phyloP scores from a whole-genome alignment of 495 filamentous ascomycete species.

The Penicillium psychrofluorescens region DNA sequence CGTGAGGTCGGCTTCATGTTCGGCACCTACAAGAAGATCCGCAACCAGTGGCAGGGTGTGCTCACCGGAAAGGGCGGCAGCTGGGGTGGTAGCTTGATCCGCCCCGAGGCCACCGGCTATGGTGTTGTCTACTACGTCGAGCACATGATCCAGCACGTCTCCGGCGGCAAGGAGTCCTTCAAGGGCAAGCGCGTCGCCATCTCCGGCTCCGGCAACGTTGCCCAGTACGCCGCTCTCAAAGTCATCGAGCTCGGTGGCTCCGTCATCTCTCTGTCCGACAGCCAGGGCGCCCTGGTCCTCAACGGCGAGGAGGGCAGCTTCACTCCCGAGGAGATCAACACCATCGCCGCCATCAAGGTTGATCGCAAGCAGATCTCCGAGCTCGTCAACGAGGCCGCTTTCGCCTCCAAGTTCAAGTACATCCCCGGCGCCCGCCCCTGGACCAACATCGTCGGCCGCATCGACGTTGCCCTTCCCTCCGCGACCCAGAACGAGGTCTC shows the following conservation, averaged over 20 bases:
- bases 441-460: conserved; percentile 68
- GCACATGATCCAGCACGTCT: conserved; percentile 89
- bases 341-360: conserved; percentile 80
- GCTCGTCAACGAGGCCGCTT: conserved; percentile 41
- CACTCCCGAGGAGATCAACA: conserved; percentile 66
- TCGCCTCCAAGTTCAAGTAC: conserved; percentile 73
- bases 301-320: conserved; percentile 53
- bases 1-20: conserved; percentile 93
- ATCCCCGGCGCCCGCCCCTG: conserved; percentile 84
- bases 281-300: conserved; percentile 74
- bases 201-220: conserved; percentile 96
- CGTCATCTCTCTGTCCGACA: conserved; percentile 92
- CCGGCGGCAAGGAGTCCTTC: conserved; percentile 75
- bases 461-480: conserved; percentile 86
- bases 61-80: conserved; percentile 89
- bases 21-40: conserved; percentile 84
- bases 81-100: conserved; percentile 93
- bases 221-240: conserved; percentile 96
- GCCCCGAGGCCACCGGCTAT: conserved; percentile 95
- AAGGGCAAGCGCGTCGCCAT: conserved; percentile 89
- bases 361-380: conserved; percentile 73
- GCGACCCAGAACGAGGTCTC: conserved; percentile 98
- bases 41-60: conserved; percentile 89
- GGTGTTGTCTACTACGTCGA: conserved; percentile 96
- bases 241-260: conserved; percentile 91